Evolutionary conservation across 768 basidiomycete species (phyloP), one percentile per base, ranked within the genome.

Genomic region (Mycena rosella): DNA sequence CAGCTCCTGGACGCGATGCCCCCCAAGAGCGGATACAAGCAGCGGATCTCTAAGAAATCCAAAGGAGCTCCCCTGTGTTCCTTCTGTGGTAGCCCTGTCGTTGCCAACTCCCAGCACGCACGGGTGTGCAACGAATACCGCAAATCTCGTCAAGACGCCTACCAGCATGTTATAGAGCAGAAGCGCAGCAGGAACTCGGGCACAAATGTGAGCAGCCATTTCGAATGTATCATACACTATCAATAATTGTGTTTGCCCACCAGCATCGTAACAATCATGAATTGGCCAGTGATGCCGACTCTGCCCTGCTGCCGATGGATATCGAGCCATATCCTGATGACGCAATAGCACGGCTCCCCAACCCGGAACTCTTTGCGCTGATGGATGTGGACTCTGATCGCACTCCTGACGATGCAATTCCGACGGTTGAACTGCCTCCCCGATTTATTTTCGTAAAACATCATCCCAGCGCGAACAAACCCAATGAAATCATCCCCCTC

Each of bases 381-480:
- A 36, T 53, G 52, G 52, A 53, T 36, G 52, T 53, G 18, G 52
- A 53, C 32, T 53, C 30, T 14, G 52, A 29, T 15, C 5, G 18
- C 30, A 17, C 49, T 51, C 49, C 52, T 36, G 54, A 8, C n/a
- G 26, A 40, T 14, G 34, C 54, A 26, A 4, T 18, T 29, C 20
- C 62, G 5, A 64, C 55, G 5, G 54, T 51, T 26, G 15, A 5
- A 44, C 60, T 62, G 29, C 60, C 55, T 20, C 40, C 45, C 17
- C 66, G 60, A 11, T 68, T 68, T 44, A 68, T 68, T 18, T 38
- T 57, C 10, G 53, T 68, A 7, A 63, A 62, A 24, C 66, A 68
- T 22, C 60, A 68, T 38, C 66, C 66, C 5, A 54, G 58, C 18
- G 60, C 60, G 0, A 26, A 58, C 5, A 63, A 57, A n/a, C 36